These are phyloP conservation scores for Phialemoniopsis sp. DNA, from an alignment of 2,329 filamentous ascomycete species.

Conservation along the genomic window DNA sequence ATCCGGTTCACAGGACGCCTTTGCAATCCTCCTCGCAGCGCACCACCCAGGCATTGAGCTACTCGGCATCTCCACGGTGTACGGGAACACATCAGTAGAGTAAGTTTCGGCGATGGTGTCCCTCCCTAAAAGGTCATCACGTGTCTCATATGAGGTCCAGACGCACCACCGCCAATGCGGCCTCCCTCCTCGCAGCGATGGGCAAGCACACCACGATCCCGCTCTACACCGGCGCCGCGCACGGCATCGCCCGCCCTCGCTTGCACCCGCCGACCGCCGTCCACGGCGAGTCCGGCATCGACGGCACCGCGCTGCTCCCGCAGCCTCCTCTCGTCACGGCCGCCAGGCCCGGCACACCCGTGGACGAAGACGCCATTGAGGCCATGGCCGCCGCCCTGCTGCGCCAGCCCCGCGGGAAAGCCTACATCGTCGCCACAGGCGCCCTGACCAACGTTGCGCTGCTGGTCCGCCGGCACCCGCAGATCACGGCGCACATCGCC, in stretches of 20 bases:
- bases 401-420: neutral
- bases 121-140: too few species aligned
- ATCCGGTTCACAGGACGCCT: neutral
- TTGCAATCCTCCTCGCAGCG: neutral
- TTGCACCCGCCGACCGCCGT: neutral
- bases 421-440: constrained; percentile 1
- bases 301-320: neutral
- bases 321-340: too few species aligned
- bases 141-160: too few species aligned
- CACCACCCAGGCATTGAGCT: neutral
- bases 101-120: too few species aligned
- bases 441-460: neutral
- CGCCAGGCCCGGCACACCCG: too few species aligned
- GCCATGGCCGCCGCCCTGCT: neutral
- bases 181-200: neutral
- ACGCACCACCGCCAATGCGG: neutral
- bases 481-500: neutral
- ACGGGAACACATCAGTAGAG: neutral
- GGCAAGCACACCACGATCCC: neutral
- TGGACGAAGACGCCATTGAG: neutral
- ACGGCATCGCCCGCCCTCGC: neutral
- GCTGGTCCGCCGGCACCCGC: neutral
- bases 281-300: neutral
- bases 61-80: neutral
- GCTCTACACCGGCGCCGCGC: neutral